These are phyloP conservation scores for Hemileia vastatrix DNA, from an alignment of 1,284 basidiomycete species.

Conservation along the genomic window DNA sequence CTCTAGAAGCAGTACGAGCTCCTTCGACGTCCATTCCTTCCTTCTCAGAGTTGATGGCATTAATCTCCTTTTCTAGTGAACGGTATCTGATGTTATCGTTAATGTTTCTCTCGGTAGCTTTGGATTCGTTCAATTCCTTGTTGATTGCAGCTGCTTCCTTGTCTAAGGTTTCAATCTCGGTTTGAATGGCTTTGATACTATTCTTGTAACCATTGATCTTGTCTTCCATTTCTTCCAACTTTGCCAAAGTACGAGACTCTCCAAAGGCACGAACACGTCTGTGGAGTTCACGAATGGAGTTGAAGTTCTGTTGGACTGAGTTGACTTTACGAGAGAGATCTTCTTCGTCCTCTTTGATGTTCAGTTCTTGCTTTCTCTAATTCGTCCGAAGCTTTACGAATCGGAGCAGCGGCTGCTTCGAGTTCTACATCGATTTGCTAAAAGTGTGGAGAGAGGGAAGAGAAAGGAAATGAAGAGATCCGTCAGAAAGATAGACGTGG, in stretches of 20 bases:
- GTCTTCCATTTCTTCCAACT: slow-evolving; percentile 25
- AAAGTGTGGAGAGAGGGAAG: no score
- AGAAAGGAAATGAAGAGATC: no score
- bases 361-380: slow-evolving; percentile 57
- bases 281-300: not conserved
- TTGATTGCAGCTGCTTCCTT: slow-evolving; percentile 34
- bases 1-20: slow-evolving; percentile 66
- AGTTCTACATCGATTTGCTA: slow-evolving; percentile 61
- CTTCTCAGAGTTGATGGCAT: slow-evolving; percentile 61
- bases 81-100: slow-evolving; percentile 76
- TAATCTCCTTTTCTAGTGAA: slow-evolving; percentile 59
- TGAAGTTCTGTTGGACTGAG: not conserved
- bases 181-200: slow-evolving; percentile 28
- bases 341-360: slow-evolving; percentile 57
- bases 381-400: slow-evolving; percentile 58
- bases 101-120: slow-evolving; percentile 53
- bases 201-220: slow-evolving; percentile 26
- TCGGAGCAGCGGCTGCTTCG: slow-evolving; percentile 56
- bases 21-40: slow-evolving; percentile 66
- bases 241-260: not conserved
- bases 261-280: not conserved
- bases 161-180: slow-evolving; percentile 28
- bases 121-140: slow-evolving; percentile 42
- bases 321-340: slow-evolving; percentile 34
- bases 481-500: no score